Evolutionary conservation across 2,329 filamentous ascomycete species (phyloP).

Genomic region (Colletotrichum viniferum): DNA sequence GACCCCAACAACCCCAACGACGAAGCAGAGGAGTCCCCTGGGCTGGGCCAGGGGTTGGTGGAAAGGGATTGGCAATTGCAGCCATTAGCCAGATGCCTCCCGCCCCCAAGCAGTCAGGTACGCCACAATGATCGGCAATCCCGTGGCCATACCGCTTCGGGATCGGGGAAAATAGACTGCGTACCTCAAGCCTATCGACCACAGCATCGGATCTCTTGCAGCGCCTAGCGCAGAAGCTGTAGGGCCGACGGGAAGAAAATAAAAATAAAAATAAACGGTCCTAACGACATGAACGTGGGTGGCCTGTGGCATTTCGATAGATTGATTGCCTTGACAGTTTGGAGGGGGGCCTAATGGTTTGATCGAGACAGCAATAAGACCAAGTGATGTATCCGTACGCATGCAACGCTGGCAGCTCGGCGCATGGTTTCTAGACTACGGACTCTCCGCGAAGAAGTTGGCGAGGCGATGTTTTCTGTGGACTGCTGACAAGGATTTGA

Average conservation of each 20-base stretch:
- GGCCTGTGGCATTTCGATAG: neutral
- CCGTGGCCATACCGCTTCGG: slow-evolving; percentile 20
- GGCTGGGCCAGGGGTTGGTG: neutral
- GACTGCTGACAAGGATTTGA: neutral
- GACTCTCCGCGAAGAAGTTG: neutral
- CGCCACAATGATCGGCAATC: slow-evolving; percentile 23
- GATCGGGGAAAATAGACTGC: slow-evolving; percentile 6
- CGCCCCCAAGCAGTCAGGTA: slow-evolving; percentile 20
- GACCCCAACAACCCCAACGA: neutral
- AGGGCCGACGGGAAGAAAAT: neutral
- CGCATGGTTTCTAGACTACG: neutral
- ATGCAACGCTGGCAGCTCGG: neutral
- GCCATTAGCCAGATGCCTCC: neutral
- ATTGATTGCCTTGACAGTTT: neutral
- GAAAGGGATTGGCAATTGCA: neutral
- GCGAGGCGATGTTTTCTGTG: neutral
- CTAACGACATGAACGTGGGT: neutral
- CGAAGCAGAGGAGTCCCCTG: neutral
- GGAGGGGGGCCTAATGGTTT: neutral
- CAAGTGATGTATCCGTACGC: neutral
- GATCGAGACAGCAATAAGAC: neutral
- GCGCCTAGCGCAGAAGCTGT: neutral
- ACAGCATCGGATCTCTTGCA: neutral
- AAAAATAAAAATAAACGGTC: neutral
- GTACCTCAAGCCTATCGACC: slow-evolving; percentile 3